These are phyloP conservation scores for Ceratocystis destructans DNA, from an alignment of 2,329 filamentous ascomycete species.

Conservation along the genomic window DNA sequence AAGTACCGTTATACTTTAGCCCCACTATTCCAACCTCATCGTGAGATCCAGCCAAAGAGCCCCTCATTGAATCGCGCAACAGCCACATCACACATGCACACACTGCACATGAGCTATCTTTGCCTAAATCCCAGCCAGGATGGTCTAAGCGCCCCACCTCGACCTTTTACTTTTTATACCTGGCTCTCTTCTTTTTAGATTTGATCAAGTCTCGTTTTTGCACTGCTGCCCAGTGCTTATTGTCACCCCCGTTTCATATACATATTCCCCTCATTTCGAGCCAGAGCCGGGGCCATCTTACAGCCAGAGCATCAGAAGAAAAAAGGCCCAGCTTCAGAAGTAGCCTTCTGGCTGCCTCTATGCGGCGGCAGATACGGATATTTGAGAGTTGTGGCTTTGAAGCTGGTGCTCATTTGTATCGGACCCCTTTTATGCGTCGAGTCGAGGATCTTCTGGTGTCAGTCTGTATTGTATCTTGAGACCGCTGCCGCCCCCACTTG, in stretches of 20 bases:
- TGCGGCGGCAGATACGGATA: neutral
- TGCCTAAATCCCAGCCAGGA: no score
- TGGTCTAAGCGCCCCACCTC: no score
- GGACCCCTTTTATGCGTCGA: neutral
- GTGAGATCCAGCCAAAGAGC: neutral
- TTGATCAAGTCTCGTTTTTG: neutral
- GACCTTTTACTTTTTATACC: neutral
- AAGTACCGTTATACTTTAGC: neutral
- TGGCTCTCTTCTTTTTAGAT: neutral
- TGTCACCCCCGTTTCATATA: neutral
- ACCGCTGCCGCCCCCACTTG: neutral
- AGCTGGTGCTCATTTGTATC: neutral
- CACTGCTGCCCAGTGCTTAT: neutral
- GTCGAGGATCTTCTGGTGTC: no score
- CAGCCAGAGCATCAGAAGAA: neutral
- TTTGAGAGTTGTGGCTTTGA: neutral
- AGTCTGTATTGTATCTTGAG: no score
- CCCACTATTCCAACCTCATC: neutral
- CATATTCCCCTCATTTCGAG: neutral
- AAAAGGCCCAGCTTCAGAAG: neutral
- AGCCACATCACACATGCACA: no score
- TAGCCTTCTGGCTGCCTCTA: neutral
- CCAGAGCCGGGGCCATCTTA: neutral
- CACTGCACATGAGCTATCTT: no score
- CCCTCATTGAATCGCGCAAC: no score